These are phyloP conservation scores for Vitis rupestris DNA, from an alignment of 164 flowering plant species.

Conservation along the genomic window DNA sequence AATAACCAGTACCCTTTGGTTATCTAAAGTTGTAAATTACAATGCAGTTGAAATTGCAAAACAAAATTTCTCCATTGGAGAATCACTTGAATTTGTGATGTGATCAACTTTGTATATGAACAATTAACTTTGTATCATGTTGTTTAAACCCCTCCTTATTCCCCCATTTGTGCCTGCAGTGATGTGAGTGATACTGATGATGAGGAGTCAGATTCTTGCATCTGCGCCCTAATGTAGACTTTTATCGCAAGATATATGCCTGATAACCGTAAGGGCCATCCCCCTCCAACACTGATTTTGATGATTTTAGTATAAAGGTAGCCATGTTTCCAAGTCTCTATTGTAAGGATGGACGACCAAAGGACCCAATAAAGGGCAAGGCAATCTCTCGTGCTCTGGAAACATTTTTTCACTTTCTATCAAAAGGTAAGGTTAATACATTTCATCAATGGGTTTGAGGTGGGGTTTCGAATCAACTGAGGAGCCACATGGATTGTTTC, in stretches of 20 bases:
- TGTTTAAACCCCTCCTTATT: neutral
- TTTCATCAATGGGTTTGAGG: slow-evolving; percentile 1
- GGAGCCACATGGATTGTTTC: slow-evolving; percentile 1
- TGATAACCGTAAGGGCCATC: slow-evolving; percentile 1
- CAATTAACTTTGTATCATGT: neutral
- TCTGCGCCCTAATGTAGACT: slow-evolving; percentile 71
- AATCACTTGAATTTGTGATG: too few species aligned
- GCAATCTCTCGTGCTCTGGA: neutral
- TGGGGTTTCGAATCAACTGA: neutral
- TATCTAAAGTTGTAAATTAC: too few species aligned
- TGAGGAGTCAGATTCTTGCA: slow-evolving; percentile 72
- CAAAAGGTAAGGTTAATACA: neutral
- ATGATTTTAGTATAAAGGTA: neutral
- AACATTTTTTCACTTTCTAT: neutral
- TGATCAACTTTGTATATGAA: too few species aligned
- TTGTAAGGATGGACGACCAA: neutral
- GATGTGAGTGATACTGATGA: slow-evolving; percentile 74
- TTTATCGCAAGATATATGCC: slow-evolving; percentile 8
- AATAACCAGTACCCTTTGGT: too few species aligned
- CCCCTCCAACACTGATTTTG: neutral
- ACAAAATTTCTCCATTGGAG: too few species aligned
- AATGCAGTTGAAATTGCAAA: too few species aligned
- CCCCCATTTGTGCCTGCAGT: slow-evolving; percentile 36
- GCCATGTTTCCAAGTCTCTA: neutral
- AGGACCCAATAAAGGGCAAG: neutral